Conservation (phyloP, 768 basidiomycete genomes). For the Polyporus arcularius region DNA sequence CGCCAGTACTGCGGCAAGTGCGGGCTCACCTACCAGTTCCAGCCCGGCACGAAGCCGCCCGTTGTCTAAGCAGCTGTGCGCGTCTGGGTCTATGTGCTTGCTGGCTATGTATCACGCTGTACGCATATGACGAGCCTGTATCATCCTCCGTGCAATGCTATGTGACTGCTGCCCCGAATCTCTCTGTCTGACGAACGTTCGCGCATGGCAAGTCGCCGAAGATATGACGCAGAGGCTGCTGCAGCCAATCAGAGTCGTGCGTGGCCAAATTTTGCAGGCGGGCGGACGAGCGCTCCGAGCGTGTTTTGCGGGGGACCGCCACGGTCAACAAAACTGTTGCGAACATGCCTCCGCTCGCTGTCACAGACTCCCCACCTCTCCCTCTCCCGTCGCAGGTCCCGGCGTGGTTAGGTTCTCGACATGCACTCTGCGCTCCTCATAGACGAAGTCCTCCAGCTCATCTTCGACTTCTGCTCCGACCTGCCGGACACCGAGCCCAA, state of each 20-base stretch:
- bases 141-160: constrained; percentile 17
- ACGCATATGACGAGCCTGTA: constrained; percentile 22
- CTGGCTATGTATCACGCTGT: constrained; percentile 19
- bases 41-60: constrained; percentile 78
- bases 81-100: constrained; percentile 14
- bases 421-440: constrained; percentile 32
- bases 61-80: constrained; percentile 46
- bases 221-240: no score
- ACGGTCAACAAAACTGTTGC: neutral
- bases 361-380: neutral
- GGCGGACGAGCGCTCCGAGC: neutral
- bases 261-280: constrained; percentile 8
- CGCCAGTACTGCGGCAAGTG: constrained; percentile 98
- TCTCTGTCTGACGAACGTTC: neutral
- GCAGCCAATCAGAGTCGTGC: constrained; percentile 11
- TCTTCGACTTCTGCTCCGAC: constrained; percentile 28
- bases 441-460: constrained; percentile 29
- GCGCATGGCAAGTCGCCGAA: no score
- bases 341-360: constrained; percentile 2
- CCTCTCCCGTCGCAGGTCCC: neutral
- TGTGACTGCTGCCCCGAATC: constrained; percentile 4
- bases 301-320: constrained; percentile 13
- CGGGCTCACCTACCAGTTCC: constrained; percentile 84
- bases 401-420: neutral
- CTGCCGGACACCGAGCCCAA: neutral